Percentiles rank a stretch among this genome's conserved stretches.
These are phyloP conservation scores for Cladosporium oxysporum DNA, from an alignment of 2,329 filamentous ascomycete species.

Conservation along the genomic window DNA sequence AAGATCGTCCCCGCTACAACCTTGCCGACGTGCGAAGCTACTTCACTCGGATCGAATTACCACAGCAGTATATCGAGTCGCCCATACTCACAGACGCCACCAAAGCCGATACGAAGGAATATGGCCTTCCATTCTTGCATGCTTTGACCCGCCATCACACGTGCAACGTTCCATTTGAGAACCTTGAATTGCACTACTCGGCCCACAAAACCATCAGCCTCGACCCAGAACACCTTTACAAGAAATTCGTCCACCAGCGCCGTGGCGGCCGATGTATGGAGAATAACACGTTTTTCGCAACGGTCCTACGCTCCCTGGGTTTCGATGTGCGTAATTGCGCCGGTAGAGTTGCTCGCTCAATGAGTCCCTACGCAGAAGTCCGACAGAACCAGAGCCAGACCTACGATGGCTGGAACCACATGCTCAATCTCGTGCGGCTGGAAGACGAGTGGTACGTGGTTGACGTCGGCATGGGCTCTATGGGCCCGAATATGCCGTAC, in stretches of 20 bases:
- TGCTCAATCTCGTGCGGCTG: slow-evolving; percentile 47
- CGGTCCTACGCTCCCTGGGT: slow-evolving; percentile 54
- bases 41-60: neutral
- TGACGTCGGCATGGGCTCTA: slow-evolving; percentile 46
- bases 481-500: slow-evolving; percentile 42
- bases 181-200: slow-evolving; percentile 58
- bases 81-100: neutral
- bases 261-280: slow-evolving; percentile 65
- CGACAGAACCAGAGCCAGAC: slow-evolving; percentile 27
- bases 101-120: slow-evolving; percentile 25
- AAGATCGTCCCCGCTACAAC: neutral
- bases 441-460: slow-evolving; percentile 34
- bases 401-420: slow-evolving; percentile 43
- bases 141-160: slow-evolving; percentile 43
- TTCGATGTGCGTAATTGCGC: slow-evolving; percentile 47
- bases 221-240: slow-evolving; percentile 52
- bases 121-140: slow-evolving; percentile 32
- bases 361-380: slow-evolving; percentile 26
- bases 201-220: slow-evolving; percentile 50
- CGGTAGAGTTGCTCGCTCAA: slow-evolving; percentile 41
- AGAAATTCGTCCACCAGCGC: slow-evolving; percentile 52
- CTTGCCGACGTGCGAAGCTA: neutral
- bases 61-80: neutral
- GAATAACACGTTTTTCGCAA: slow-evolving; percentile 56
- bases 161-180: slow-evolving; percentile 57